These are phyloP conservation scores for Schizophyllum commune DNA, from an alignment of 1,284 basidiomycete species.

Conservation along the genomic window DNA sequence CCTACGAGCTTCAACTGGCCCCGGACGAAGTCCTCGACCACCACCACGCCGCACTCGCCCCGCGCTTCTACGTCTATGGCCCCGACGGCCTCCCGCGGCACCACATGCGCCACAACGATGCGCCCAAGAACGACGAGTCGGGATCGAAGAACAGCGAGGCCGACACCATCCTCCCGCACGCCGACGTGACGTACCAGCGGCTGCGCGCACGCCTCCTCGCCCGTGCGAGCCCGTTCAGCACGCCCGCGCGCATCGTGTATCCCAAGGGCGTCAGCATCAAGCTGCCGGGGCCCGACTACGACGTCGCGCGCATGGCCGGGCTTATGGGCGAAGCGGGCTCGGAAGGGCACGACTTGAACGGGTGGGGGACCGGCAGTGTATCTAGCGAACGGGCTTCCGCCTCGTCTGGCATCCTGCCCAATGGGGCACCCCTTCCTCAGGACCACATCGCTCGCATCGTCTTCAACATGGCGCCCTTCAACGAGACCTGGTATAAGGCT, in stretches of 20 bases:
- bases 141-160: too few relatives aligned
- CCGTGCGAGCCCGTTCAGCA: not conserved
- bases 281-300: not conserved
- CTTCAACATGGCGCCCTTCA: too few relatives aligned
- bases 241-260: not conserved
- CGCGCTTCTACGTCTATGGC: not conserved
- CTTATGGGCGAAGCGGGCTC: not conserved
- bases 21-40: not conserved
- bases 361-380: too few relatives aligned
- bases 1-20: conserved; percentile 2
- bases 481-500: too few relatives aligned
- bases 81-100: not conserved
- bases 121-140: too few relatives aligned
- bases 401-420: too few relatives aligned
- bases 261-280: not conserved
- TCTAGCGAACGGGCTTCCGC: too few relatives aligned
- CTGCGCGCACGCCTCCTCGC: not conserved
- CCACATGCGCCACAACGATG: not conserved
- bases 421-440: too few relatives aligned
- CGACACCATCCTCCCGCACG: too few relatives aligned
- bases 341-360: too few relatives aligned
- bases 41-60: not conserved
- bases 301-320: not conserved
- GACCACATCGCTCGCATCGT: too few relatives aligned
- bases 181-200: not conserved